Evolutionary conservation across 495 filamentous ascomycete genomes (phyloP).

Genomic region (Penicillium antarcticum): DNA sequence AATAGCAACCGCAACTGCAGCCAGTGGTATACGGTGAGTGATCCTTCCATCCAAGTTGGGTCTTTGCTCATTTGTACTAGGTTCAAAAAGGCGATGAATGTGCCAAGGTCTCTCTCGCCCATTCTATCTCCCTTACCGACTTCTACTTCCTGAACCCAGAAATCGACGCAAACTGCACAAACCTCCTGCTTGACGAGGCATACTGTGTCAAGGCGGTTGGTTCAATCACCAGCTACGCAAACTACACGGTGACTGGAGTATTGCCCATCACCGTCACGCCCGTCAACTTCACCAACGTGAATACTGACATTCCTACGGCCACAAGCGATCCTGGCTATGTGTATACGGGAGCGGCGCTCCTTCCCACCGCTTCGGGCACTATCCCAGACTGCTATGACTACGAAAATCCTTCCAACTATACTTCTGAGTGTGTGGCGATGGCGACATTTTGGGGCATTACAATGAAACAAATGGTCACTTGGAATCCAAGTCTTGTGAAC

Average conservation of each 20-base stretch:
- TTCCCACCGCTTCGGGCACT: no score
- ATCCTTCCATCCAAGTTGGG: neutral
- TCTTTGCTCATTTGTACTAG: slow-evolving; percentile 1
- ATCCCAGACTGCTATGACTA: no score
- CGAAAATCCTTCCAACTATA: no score
- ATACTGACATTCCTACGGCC: no score
- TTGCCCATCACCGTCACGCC: no score
- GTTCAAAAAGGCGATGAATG: slow-evolving; percentile 12
- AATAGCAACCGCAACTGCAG: slow-evolving; percentile 11
- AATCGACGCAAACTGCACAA: slow-evolving; percentile 12
- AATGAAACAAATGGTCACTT: no score
- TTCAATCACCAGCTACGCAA: slow-evolving; percentile 9
- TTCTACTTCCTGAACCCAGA: slow-evolving; percentile 16
- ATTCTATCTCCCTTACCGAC: slow-evolving; percentile 9
- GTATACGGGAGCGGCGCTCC: no score
- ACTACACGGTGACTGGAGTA: neutral
- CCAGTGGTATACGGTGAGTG: slow-evolving; percentile 15
- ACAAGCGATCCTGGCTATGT: no score
- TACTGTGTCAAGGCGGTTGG: slow-evolving; percentile 16
- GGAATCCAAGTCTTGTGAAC: no score
- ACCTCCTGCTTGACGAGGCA: slow-evolving; percentile 4
- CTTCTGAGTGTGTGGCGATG: no score
- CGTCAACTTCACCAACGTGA: no score
- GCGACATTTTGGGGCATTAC: no score
- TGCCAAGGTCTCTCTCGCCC: slow-evolving; percentile 5